Evolutionary conservation across 2,329 filamentous ascomycete genomes (phyloP).

Genomic region (Colletotrichum sp.): DNA sequence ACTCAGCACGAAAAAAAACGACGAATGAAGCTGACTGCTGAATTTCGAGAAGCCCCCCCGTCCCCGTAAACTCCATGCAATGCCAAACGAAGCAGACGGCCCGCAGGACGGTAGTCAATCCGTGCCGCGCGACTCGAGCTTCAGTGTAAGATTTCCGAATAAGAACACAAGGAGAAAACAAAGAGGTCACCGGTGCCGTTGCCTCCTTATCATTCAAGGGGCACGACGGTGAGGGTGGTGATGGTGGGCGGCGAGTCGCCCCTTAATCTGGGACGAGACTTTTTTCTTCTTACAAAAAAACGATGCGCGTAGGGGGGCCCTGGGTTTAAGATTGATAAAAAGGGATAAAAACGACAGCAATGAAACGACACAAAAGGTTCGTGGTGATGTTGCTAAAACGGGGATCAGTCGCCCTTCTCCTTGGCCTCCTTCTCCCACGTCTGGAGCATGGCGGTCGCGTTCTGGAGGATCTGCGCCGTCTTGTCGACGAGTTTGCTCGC

Average conservation of each 20-base stretch:
- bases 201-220: no score
- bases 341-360: not conserved
- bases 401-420: not conserved
- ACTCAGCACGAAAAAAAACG: not conserved
- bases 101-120: not conserved
- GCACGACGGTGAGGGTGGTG: no score
- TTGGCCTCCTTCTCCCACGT: not conserved
- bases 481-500: conserved; percentile 74
- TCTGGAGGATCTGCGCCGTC: conserved; percentile 70
- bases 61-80: conserved; percentile 20
- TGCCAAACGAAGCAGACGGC: not conserved
- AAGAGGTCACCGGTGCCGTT: not conserved
- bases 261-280: not conserved
- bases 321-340: not conserved
- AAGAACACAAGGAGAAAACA: not conserved
- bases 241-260: not conserved
- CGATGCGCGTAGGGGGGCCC: not conserved
- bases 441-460: conserved; percentile 53
- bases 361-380: not conserved
- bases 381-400: not conserved
- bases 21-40: not conserved
- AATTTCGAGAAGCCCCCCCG: not conserved
- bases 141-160: not conserved
- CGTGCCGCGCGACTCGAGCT: not conserved
- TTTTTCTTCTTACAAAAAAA: not conserved